Evolutionary conservation across 1,139 yeast species (phyloP).

Genomic region (Maudiozyma humilis): DNA sequence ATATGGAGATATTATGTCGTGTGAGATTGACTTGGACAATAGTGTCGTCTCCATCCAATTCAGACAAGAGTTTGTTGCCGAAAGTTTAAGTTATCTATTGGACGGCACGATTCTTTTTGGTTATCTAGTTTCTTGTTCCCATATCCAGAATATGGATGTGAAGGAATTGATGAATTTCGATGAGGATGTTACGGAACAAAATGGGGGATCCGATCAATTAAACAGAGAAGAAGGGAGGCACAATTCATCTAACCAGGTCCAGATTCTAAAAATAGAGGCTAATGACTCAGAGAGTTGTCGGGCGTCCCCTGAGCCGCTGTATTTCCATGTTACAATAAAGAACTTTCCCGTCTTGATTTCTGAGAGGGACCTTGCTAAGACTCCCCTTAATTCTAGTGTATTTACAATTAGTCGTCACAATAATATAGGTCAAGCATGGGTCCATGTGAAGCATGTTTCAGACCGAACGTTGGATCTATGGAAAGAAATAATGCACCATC

Average conservation of each 20-base stretch:
- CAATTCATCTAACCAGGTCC: too few relatives aligned
- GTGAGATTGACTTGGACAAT: conserved; percentile 36
- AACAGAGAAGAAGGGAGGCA: too few relatives aligned
- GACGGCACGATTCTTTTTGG: conserved; percentile 31
- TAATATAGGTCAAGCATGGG: conserved; percentile 1
- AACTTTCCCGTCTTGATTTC: neutral
- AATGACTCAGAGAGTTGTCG: too few relatives aligned
- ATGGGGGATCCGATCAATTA: too few relatives aligned
- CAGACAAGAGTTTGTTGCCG: conserved; percentile 34
- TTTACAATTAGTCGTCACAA: too few relatives aligned
- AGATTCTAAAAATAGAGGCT: neutral
- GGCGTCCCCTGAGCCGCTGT: neutral
- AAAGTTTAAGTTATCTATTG: conserved; percentile 32
- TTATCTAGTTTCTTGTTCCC: conserved; percentile 12
- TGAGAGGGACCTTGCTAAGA: neutral
- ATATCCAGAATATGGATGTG: too few relatives aligned
- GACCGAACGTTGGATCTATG: neutral
- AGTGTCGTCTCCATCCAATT: conserved; percentile 40
- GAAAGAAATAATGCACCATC: neutral
- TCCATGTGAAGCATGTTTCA: neutral
- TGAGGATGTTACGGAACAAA: too few relatives aligned
- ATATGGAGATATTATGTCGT: conserved; percentile 39
- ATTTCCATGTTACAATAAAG: conserved; percentile 1
- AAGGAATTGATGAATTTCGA: too few relatives aligned
- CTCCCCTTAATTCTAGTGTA: too few relatives aligned